Evolutionary conservation across 106 monocot genomes (phyloP).

Genomic region (Amphibolis antarctica): DNA sequence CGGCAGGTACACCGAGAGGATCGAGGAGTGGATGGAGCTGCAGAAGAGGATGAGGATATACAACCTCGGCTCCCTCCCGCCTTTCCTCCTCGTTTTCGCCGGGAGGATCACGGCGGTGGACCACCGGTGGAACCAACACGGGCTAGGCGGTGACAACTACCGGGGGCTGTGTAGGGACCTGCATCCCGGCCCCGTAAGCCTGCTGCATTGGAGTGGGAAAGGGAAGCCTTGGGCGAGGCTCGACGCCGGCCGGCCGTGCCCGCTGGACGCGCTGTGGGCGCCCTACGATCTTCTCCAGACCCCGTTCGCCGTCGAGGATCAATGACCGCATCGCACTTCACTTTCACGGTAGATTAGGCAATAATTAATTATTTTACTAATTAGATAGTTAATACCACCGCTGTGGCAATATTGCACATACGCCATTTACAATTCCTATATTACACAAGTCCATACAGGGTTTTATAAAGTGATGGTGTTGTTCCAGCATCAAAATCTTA

Average conservation of each 20-base stretch:
- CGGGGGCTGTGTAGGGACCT: slow-evolving; percentile 15
- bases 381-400: too few species aligned
- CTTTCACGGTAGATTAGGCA: too few species aligned
- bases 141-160: too few species aligned
- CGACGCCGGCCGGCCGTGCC: slow-evolving; percentile 20
- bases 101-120: slow-evolving; percentile 12
- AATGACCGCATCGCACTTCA: not conserved
- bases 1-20: slow-evolving; percentile 5
- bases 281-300: slow-evolving; percentile 12
- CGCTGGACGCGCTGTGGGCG: slow-evolving; percentile 16
- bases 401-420: too few species aligned
- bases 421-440: too few species aligned
- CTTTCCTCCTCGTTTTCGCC: slow-evolving; percentile 24
- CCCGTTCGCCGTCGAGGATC: not conserved
- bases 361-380: too few species aligned
- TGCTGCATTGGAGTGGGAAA: slow-evolving; percentile 26
- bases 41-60: slow-evolving; percentile 15
- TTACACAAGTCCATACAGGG: too few species aligned
- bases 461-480: too few species aligned
- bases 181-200: slow-evolving; percentile 13
- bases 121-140: too few species aligned
- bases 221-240: too few species aligned
- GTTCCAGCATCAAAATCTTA: too few species aligned
- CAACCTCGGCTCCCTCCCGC: slow-evolving; percentile 19
- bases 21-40: too few species aligned